Base-by-base conservation (phyloP, 441 rosid genomes). In the Pelargonium australe region DNA sequence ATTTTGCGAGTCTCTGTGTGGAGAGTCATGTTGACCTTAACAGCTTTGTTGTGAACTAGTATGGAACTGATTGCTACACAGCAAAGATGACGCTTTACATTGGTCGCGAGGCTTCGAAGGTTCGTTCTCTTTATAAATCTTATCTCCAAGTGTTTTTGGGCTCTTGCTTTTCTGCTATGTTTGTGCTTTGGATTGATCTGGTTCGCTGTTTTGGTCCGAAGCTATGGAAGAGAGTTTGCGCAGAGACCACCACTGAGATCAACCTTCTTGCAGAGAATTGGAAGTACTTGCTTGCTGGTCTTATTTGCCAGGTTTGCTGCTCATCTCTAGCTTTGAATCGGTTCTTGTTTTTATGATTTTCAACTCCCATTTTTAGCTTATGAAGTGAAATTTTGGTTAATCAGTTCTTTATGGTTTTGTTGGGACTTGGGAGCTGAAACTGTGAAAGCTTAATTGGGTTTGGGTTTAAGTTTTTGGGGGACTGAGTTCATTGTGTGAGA, bases 71-170 rank as follows among this genome's bases (percentile, higher is more conserved):
- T 80, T 75, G 75, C 83, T 77, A 79, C 79, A 74, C 67, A 73
- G 74, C 62, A 19, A 79, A 76, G 73, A 94, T 95, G 99, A 86
- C 90, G 82, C 77, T 89, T 86, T 90, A 89, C 87, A 86, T 95
- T 82, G 87, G 95, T 72, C 97, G 99, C 71, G 97, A 95, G 84
- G 90, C 99, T 88, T 90, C 99, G 2, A 92, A 92, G 99, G 99
- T 91, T 69, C 57, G 70, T 19, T 53, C 0, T 25, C 3, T 25
- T 25, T 25, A 25, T 25, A 25, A 25, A 25, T 37, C 4, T 37
- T 53, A 1, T 31, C n/a, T n/a, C 16, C 6, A 25, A 25, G 2
- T 25, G 31, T 25, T 49, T 70, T 16, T 12, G 0, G 19, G 6
- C 20, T 4, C 2, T 69, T 68, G 28, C 11, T 55, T 16, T 17